Evolutionary conservation across 2,329 filamentous ascomycete genomes (phyloP).

Genomic region (Passalora sequoiae): DNA sequence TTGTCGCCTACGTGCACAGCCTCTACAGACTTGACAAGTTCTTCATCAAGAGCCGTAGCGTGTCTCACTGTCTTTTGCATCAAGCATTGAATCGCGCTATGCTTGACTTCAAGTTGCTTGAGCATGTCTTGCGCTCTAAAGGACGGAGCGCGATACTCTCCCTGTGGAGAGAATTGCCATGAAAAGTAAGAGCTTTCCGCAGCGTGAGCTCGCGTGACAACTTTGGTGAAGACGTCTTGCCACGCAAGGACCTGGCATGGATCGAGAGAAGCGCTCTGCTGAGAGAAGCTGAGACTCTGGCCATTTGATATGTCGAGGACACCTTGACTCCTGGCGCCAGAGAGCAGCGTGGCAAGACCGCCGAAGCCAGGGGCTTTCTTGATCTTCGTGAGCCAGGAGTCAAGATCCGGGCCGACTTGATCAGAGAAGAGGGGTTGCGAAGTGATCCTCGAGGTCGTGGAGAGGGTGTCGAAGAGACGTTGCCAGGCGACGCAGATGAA

Average conservation of each 20-base stretch:
- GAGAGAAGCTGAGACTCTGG: background rate
- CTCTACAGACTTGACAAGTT: background rate
- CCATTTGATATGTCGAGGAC: background rate
- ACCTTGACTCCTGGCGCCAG: background rate
- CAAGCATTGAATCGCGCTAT: background rate
- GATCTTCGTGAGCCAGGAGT: slow-evolving; percentile 4
- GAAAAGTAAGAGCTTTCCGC: slow-evolving; percentile 5
- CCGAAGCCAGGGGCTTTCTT: slow-evolving; percentile 1
- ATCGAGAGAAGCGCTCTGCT: slow-evolving; percentile 3
- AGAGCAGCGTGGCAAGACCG: background rate
- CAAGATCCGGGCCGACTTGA: slow-evolving; percentile 1
- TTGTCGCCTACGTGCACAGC: background rate
- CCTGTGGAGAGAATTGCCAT: slow-evolving; percentile 10
- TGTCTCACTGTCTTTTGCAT: background rate
- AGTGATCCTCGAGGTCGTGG: background rate
- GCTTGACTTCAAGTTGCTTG: slow-evolving; percentile 1
- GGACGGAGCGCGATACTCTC: slow-evolving; percentile 7
- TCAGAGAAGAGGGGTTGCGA: background rate
- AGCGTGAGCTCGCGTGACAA: background rate
- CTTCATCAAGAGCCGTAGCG: background rate
- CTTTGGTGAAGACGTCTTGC: slow-evolving; percentile 6
- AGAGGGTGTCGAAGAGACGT: slow-evolving; percentile 1
- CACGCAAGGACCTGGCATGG: background rate
- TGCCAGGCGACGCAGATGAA: slow-evolving; percentile 1
- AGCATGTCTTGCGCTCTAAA: slow-evolving; percentile 4